Conservation (phyloP, 805 yeast species). For the Barnettozyma populi region DNA sequence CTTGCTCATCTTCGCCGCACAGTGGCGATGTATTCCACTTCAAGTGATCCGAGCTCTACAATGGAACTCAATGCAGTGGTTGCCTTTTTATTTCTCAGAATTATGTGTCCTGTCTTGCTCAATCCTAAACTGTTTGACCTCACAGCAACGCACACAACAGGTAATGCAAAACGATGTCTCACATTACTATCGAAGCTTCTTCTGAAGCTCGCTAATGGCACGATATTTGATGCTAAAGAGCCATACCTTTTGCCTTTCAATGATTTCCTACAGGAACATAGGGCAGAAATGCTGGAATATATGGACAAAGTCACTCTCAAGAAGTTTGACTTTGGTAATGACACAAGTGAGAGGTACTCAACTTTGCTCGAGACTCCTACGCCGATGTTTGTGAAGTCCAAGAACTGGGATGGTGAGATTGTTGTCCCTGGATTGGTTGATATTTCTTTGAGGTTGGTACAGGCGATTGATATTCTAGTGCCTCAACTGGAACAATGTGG, state of each 20-base stretch:
- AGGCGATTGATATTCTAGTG: not conserved
- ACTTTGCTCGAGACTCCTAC: not conserved
- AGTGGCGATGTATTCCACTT: constrained; percentile 51
- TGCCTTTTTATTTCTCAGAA: constrained; percentile 78
- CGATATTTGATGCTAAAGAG: constrained; percentile 74
- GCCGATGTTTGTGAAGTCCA: not conserved
- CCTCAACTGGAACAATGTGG: not conserved
- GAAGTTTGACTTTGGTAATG: constrained; percentile 56
- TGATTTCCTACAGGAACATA: constrained; percentile 52
- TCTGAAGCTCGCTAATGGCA: constrained; percentile 73
- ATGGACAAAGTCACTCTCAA: constrained; percentile 67
- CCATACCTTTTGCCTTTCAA: constrained; percentile 74
- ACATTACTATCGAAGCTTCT: constrained; percentile 77
- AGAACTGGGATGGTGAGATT: not conserved
- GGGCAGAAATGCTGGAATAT: constrained; percentile 57
- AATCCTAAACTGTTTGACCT: constrained; percentile 84
- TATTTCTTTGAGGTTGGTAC: not conserved
- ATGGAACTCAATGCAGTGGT: constrained; percentile 64
- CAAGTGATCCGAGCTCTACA: not conserved
- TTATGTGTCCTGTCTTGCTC: constrained; percentile 85
- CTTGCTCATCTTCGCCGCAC: constrained; percentile 57
- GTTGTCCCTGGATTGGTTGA: not conserved
- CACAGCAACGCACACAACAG: constrained; percentile 64
- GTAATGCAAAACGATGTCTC: constrained; percentile 67
- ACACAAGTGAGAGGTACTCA: not conserved